Percentiles rank a stretch among this genome's conserved stretches.
These are phyloP conservation scores for Auricularia sp. DNA, from an alignment of 768 basidiomycete species.

Conservation along the genomic window DNA sequence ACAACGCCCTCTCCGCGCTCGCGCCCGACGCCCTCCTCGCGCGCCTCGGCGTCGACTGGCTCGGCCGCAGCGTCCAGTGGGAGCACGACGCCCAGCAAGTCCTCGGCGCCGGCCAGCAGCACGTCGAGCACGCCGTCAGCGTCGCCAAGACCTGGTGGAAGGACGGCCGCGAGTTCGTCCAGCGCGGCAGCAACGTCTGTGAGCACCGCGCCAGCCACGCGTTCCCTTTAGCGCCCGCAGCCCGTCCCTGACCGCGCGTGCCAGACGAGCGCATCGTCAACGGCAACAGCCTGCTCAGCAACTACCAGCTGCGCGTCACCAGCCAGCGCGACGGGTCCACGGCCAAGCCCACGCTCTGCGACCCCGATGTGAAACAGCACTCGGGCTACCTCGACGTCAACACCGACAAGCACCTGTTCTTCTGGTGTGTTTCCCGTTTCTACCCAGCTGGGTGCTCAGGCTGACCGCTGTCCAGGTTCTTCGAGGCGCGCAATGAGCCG, in stretches of 20 bases:
- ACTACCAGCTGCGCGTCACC: constrained; percentile 44
- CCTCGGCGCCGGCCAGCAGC: not conserved
- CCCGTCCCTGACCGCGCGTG: not conserved
- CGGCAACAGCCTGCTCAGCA: constrained; percentile 28
- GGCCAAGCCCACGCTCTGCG: constrained; percentile 59
- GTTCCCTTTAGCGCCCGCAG: not conserved
- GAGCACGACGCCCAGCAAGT: constrained; percentile 17
- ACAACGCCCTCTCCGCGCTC: constrained; percentile 1
- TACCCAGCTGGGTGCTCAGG: not conserved
- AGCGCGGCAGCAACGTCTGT: constrained; percentile 67
- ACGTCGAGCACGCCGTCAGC: not conserved
- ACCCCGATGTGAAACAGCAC: constrained; percentile 66
- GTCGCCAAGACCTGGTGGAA: constrained; percentile 51
- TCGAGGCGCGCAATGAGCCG: constrained; percentile 72
- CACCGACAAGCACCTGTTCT: constrained; percentile 75
- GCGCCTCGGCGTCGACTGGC: constrained; percentile 1
- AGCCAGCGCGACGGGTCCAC: constrained; percentile 16
- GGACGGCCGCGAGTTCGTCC: constrained; percentile 53
- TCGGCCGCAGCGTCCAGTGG: constrained; percentile 1
- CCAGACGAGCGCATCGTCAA: constrained; percentile 56
- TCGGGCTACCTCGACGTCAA: constrained; percentile 79
- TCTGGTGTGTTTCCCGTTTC: constrained; percentile 44
- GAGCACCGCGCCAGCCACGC: constrained; percentile 19
- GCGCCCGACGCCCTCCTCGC: constrained; percentile 1
- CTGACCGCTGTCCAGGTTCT: constrained; percentile 48